These are phyloP conservation scores for Globisporangium takayamanum DNA, from an alignment of 352 stramenopile species.

Conservation along the genomic window DNA sequence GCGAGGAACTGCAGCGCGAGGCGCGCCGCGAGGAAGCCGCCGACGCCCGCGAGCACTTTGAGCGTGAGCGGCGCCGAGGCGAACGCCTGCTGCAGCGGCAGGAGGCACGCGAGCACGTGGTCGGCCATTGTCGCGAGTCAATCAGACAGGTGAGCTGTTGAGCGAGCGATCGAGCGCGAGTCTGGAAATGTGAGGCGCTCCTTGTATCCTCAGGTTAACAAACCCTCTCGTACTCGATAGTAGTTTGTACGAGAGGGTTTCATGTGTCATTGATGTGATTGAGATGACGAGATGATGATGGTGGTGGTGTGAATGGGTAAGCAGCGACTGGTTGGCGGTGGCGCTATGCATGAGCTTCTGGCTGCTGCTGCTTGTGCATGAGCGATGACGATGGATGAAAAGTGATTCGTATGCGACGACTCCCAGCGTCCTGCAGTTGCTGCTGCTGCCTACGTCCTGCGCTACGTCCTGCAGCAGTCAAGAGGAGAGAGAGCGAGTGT, in stretches of 20 bases:
- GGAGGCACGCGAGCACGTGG: slow-evolving; percentile 13
- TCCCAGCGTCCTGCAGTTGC: neutral
- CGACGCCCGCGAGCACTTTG: slow-evolving; percentile 36
- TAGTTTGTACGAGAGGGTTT: neutral
- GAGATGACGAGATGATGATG: too few relatives aligned
- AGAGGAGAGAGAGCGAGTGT: neutral
- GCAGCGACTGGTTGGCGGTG: too few relatives aligned
- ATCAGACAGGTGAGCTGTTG: too few relatives aligned
- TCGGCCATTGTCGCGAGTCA: neutral
- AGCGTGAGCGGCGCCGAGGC: slow-evolving; percentile 27
- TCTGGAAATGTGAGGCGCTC: slow-evolving; percentile 2
- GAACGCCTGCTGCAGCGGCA: slow-evolving; percentile 26
- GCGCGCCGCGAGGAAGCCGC: slow-evolving; percentile 42
- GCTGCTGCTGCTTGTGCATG: too few relatives aligned
- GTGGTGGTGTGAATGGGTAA: too few relatives aligned
- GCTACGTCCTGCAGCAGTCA: too few relatives aligned
- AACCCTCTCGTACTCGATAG: neutral
- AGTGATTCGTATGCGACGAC: too few relatives aligned
- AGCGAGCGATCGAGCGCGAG: neutral
- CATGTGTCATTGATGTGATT: neutral
- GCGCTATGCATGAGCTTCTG: too few relatives aligned
- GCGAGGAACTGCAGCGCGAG: slow-evolving; percentile 43
- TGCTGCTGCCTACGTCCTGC: neutral
- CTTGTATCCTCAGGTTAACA: neutral
- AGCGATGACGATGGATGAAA: too few relatives aligned